Base-by-base conservation (phyloP, 306 rosid species). In the Prinsepia uniflora region DNA sequence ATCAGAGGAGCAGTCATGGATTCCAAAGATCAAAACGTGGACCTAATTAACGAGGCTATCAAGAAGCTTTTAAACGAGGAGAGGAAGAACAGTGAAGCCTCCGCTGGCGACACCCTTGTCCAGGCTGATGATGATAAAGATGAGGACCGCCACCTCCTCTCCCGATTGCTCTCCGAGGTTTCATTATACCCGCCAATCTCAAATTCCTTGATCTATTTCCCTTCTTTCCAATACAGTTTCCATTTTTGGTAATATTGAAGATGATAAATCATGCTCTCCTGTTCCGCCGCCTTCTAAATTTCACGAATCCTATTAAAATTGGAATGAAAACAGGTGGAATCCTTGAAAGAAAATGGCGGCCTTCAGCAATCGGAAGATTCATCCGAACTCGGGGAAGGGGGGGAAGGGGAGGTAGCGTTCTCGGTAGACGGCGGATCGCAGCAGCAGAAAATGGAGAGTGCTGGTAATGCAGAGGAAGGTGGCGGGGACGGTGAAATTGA, bases 121-220 rank as follows among this genome's bases (percentile, higher is more conserved):
- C 72, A 52, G 53, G 60, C 3, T 6, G 64, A 34, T 34, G 80
- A 79, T 1, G 65, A 75, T 43, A 71, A 78, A 39, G 79, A 72
- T 15, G 86, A 81, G 10, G 86, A 79, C 70, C 78, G 71, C 50
- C 81, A 76, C 72, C 87, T 84, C 72, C 94, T 88, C 69, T 71
- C 82, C 65, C 78, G 83, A 61, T 74, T 93, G 40, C 87, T 86
- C 75, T 78, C 90, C 44, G 81, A 94, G 96, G 96, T 88, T 15
- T 24, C 91, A 83, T 18, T 18, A 46, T 24, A 24, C 30, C 24
- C 13, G 12, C 49, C 59, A 13, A 41, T 68, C 40, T 53, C 63
- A 36, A 71, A 55, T 65, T 45, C 8, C 56, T 18, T 10, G 10
- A 15, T 41, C 2, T 44, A 8, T 57, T 17, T 46, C 39, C 18